These are phyloP conservation scores for Boletus semigastroideus DNA, from an alignment of 1,284 basidiomycete species.

Conservation along the genomic window DNA sequence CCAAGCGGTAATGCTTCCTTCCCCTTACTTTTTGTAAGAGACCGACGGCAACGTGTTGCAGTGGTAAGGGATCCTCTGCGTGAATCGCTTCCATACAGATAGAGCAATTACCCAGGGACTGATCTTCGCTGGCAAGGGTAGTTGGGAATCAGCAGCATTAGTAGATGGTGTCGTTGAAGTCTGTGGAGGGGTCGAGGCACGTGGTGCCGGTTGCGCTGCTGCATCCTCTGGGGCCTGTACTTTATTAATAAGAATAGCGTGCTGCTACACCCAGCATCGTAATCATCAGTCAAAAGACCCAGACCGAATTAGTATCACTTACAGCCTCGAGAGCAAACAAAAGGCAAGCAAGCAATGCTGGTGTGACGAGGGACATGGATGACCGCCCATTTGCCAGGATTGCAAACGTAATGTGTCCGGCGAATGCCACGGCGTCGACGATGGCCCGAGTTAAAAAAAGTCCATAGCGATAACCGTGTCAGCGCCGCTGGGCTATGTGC, in stretches of 20 bases:
- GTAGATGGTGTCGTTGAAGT: not conserved
- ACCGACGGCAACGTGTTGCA: constrained; percentile 33
- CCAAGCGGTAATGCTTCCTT: constrained; percentile 76
- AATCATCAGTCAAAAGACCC: not conserved
- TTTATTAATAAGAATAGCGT: constrained; percentile 74
- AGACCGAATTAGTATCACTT: constrained; percentile 25
- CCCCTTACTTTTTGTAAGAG: constrained; percentile 37
- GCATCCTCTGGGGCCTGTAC: constrained; percentile 80
- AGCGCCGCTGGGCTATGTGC: constrained; percentile 80
- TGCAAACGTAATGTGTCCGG: constrained; percentile 73
- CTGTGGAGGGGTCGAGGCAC: constrained; percentile 7
- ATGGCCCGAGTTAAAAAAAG: constrained; percentile 76
- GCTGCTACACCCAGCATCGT: constrained; percentile 58
- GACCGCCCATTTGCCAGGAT: constrained; percentile 78
- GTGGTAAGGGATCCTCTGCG: constrained; percentile 45
- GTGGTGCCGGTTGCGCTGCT: constrained; percentile 29
- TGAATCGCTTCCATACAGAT: constrained; percentile 90
- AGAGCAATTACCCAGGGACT: constrained; percentile 78
- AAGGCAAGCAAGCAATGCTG: constrained; percentile 75
- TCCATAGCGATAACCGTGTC: constrained; percentile 77
- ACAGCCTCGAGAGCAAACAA: constrained; percentile 75
- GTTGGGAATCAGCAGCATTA: constrained; percentile 15
- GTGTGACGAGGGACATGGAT: constrained; percentile 75
- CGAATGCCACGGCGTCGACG: constrained; percentile 45
- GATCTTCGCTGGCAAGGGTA: constrained; percentile 36